Evolutionary conservation across 139 green algal species (phyloP).

Genomic region (Eudorina sp.): DNA sequence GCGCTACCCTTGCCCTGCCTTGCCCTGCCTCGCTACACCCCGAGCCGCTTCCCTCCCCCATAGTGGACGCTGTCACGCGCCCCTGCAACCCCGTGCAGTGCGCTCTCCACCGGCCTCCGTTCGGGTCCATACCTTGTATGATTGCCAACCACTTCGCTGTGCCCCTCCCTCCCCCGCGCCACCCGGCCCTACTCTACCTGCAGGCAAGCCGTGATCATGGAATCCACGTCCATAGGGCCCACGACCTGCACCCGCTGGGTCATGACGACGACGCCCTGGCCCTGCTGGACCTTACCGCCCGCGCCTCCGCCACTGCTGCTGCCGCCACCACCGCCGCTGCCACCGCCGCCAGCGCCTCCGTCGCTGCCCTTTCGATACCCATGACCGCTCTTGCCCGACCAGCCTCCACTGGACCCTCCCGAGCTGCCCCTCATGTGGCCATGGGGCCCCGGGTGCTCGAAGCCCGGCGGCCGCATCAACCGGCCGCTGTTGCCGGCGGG

Average conservation of each 20-base stretch:
- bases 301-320: background rate
- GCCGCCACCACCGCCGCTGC: background rate
- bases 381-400: background rate
- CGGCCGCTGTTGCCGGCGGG: background rate
- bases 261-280: conserved; percentile 27
- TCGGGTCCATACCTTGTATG: no score
- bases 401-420: background rate
- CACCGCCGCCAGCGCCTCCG: background rate
- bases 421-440: background rate
- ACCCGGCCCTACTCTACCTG: conserved; percentile 12
- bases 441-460: background rate
- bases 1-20: no score
- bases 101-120: no score
- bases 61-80: no score
- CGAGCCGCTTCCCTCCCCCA: no score
- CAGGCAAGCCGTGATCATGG: conserved; percentile 25
- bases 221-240: conserved; percentile 32
- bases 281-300: background rate
- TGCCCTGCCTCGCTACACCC: no score
- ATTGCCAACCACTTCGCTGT: no score
- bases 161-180: no score
- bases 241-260: conserved; percentile 26
- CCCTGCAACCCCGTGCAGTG: no score
- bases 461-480: background rate
- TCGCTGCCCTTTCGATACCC: background rate